phyloP scores from a whole-genome alignment of 768 basidiomycete genomes.

The Lentinula raphanica region DNA sequence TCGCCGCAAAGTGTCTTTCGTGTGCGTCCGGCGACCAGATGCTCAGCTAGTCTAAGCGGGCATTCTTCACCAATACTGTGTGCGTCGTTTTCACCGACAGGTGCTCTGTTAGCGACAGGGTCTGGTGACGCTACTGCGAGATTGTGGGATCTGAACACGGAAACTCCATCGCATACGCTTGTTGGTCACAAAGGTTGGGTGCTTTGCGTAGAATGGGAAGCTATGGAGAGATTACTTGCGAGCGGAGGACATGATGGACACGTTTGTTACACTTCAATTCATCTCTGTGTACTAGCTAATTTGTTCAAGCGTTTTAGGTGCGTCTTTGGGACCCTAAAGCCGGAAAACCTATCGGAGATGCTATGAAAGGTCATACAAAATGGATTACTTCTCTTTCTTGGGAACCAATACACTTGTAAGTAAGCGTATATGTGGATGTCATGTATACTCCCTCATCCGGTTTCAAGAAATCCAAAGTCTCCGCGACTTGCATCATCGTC shows the following conservation, averaged over 20 bases:
- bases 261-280: constrained; percentile 35
- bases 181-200: constrained; percentile 95
- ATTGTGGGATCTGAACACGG: constrained; percentile 91
- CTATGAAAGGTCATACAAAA: constrained; percentile 89
- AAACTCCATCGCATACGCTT: constrained; percentile 84
- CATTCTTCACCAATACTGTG: constrained; percentile 93
- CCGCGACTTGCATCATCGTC: constrained; percentile 93
- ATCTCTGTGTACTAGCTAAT: background rate
- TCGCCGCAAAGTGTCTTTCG: constrained; percentile 94
- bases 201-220: constrained; percentile 96
- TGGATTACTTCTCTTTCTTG: constrained; percentile 94
- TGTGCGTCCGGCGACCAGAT: constrained; percentile 89
- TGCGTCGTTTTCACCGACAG: constrained; percentile 93
- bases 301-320: constrained; percentile 34
- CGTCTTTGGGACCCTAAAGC: constrained; percentile 92
- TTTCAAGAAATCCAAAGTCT: constrained; percentile 59
- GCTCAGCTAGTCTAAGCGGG: constrained; percentile 87
- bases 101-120: constrained; percentile 86
- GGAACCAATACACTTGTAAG: constrained; percentile 93
- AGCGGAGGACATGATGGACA: constrained; percentile 94
- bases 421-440: constrained; percentile 9
- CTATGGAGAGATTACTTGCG: constrained; percentile 82
- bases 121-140: constrained; percentile 91
- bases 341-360: constrained; percentile 84
- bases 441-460: background rate